Evolutionary conservation across 1,284 basidiomycete genomes (phyloP), one percentile per base, ranked within the genome.

Genomic region (Ganoderma resinaceum): DNA sequence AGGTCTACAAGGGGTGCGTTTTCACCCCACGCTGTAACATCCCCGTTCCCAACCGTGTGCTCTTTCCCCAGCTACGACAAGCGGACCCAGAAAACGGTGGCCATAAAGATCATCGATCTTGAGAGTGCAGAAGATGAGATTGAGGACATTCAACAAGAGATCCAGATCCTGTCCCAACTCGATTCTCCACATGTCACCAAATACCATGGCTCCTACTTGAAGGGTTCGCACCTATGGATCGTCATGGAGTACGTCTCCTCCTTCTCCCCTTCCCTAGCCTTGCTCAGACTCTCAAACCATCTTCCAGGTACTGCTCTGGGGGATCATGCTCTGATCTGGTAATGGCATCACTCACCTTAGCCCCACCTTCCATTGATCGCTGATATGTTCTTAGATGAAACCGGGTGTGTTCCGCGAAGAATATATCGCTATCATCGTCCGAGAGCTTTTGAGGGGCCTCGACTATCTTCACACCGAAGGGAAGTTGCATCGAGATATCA

Each of bases 51-150:
- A 60, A 61, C 58, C 23, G 58, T 63, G 52, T 52, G 66, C 38
- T 49, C 61, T 42, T 29, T 52, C n/a, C 38, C 42, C 75, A 95
- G 96, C 69, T 97, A 94, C 76, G 95, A 98, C 82, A 95, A 95
- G 79, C 89, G 95, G 66, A 97, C 95, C 37, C 92, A 95, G 78
- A 92, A 93, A 81, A 96, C 96, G 0, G 96, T 98, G 42, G 96
- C 96, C 52, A 98, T 98, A 85, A 98, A 99, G 89, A 97, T 99
- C 74, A 99, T 99, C 80, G 96, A 99, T 84, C 89, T 99, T 43
- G 97, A 99, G 82, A 96, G 95, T 77, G 97, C 97, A 63, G 97
- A 99, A 80, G 98, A 99, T 78, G 98, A 99, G 84, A 98, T 99
- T 79, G 97, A 98, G 80, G 97, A 99, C 82, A 99, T 99, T 69